These are phyloP conservation scores for Penicillium occitanis DNA, from an alignment of 2,329 filamentous ascomycete genomes.

Conservation along the genomic window DNA sequence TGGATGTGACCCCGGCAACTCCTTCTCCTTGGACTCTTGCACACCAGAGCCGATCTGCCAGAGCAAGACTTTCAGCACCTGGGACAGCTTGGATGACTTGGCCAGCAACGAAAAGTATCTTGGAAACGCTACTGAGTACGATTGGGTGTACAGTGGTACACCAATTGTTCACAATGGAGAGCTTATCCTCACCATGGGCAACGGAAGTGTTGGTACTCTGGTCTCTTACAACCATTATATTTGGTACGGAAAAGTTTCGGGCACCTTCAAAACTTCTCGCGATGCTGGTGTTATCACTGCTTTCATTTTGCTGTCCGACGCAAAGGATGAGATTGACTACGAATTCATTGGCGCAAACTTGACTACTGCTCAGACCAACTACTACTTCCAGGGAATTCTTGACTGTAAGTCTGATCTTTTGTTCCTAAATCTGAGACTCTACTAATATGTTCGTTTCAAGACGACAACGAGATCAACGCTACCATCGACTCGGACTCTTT, in stretches of 20 bases:
- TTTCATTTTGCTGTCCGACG: conserved; percentile 92
- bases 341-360: conserved; percentile 87
- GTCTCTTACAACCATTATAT: conserved; percentile 82
- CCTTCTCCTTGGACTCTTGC: conserved; percentile 79
- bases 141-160: conserved; percentile 86
- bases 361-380: conserved; percentile 82
- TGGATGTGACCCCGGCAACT: conserved; percentile 87
- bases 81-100: conserved; percentile 70
- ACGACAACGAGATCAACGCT: conserved; percentile 73
- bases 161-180: conserved; percentile 63
- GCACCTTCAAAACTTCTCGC: conserved; percentile 78
- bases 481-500: conserved; percentile 65
- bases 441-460: conserved; percentile 45
- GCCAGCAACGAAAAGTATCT: conserved; percentile 76
- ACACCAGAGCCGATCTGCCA: conserved; percentile 80
- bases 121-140: conserved; percentile 73
- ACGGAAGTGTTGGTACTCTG: conserved; percentile 80
- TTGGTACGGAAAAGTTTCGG: conserved; percentile 94
- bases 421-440: background rate
- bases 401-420: conserved; percentile 64
- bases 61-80: conserved; percentile 65
- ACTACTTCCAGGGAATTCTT: conserved; percentile 91
- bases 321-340: conserved; percentile 98
- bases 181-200: conserved; percentile 84
- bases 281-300: conserved; percentile 91